Base-by-base conservation (phyloP, 2,329 filamentous ascomycete species). In the Trichoderma cornu-damae region DNA sequence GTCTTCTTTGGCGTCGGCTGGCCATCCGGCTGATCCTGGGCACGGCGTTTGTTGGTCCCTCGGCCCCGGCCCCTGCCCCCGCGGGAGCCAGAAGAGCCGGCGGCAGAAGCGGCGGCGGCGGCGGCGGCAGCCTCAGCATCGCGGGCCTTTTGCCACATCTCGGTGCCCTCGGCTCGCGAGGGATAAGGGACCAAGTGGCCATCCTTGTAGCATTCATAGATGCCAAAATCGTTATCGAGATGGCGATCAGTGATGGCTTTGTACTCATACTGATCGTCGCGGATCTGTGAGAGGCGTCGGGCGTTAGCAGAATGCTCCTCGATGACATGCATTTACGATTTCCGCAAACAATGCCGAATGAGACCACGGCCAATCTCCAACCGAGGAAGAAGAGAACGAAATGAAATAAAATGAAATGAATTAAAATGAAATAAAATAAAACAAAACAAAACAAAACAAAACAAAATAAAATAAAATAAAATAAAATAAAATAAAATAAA, bases 1-100 rank as follows among this genome's bases (percentile, higher is more conserved):
- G 68, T 69, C 58, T 76, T 76, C 70, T 83, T 83, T 26, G 76
- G 70, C 1, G 74, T 74, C 1, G 77, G 76, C 61, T 79, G 76
- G 20, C 74, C 75, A 18, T 81, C 79, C 1, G 72, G 73, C 59
- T 78, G 76, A 26, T 75, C 77, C 12, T 75, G 76, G 5, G 79
- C 75, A 64, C 76, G 80, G 22, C 80, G 77, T 70, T 83, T 84
- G 60, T 65, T 68, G 53, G 65, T 66, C 32, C 66, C 70, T 47
- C 65, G 72, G 44, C 63, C 72, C 64, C 62, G 67, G 51, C 57
- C 68, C 32, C 57, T 44, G 40, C 62, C 72, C 64, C 59, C 66
- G 60, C 61, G 71, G 61, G 61, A 65, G 34, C 66, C 62, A 30
- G 64, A 65, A 55, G 64, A 60, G 30, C 63, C 64, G 47, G 64